Percentiles rank a stretch among this genome's conserved stretches.
These are phyloP conservation scores for Eucalyptus urophylla DNA, from an alignment of 345 rosid species.

Conservation along the genomic window DNA sequence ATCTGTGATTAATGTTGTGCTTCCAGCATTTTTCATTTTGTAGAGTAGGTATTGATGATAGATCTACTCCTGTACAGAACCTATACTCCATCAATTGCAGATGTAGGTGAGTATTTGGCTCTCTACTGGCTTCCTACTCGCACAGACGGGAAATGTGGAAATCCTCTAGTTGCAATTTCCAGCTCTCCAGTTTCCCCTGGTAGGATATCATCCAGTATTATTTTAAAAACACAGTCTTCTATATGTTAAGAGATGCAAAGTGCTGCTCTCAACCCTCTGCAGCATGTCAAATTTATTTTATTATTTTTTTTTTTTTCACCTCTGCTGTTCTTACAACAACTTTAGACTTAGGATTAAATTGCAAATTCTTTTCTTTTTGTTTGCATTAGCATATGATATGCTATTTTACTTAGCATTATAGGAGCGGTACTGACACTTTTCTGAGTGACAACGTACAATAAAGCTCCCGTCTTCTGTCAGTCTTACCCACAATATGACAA, in stretches of 20 bases:
- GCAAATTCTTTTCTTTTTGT: neutral
- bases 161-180: slow-evolving; percentile 62
- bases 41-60: neutral
- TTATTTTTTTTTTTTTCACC: neutral
- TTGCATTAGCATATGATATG: neutral
- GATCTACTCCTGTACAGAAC: slow-evolving; percentile 17
- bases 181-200: slow-evolving; percentile 77
- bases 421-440: neutral
- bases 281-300: neutral
- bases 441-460: neutral
- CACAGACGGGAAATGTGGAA: slow-evolving; percentile 76
- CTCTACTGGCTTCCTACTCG: slow-evolving; percentile 83
- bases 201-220: neutral
- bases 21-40: neutral
- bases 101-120: slow-evolving; percentile 73
- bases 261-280: neutral
- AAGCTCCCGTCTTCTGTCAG: neutral
- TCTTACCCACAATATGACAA: neutral
- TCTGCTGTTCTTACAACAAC: neutral
- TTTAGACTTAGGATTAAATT: neutral
- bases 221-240: neutral
- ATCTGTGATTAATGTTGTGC: neutral
- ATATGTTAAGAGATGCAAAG: neutral
- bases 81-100: slow-evolving; percentile 81
- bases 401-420: neutral